phyloP scores from a whole-genome alignment of 495 filamentous ascomycete genomes.

The Penicillium pancosmium region DNA sequence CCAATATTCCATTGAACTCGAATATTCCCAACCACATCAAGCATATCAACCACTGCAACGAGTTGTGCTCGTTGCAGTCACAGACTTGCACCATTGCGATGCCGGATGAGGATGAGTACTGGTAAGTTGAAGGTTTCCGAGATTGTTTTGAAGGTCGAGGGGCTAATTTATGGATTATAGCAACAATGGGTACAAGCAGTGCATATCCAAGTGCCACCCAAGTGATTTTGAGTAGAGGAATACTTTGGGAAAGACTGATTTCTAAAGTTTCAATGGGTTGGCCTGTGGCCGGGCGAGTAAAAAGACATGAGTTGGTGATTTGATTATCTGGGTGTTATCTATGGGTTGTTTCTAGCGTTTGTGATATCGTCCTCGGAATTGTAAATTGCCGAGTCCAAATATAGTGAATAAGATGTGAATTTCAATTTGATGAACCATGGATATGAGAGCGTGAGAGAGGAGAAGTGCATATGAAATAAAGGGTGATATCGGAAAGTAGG shows the following conservation, averaged over 20 bases:
- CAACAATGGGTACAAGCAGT: slow-evolving; percentile 25
- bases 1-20: slow-evolving; percentile 1
- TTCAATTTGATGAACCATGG: background rate
- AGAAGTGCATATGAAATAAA: background rate
- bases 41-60: slow-evolving; percentile 27
- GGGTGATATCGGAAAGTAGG: background rate
- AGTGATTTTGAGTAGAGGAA: slow-evolving; percentile 20
- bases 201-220: slow-evolving; percentile 26
- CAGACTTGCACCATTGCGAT: slow-evolving; percentile 33
- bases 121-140: slow-evolving; percentile 22
- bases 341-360: background rate
- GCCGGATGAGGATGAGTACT: slow-evolving; percentile 33
- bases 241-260: background rate
- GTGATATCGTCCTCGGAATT: background rate
- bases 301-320: background rate
- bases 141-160: background rate
- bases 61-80: slow-evolving; percentile 30
- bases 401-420: background rate
- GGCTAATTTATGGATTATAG: slow-evolving; percentile 13
- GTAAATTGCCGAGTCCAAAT: background rate
- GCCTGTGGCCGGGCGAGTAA: background rate
- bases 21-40: slow-evolving; percentile 18
- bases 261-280: too few species aligned
- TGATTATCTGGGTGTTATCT: slow-evolving; percentile 1
- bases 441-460: background rate